phyloP scores from a whole-genome alignment of 768 basidiomycete species.

The Inosperma sp. region DNA sequence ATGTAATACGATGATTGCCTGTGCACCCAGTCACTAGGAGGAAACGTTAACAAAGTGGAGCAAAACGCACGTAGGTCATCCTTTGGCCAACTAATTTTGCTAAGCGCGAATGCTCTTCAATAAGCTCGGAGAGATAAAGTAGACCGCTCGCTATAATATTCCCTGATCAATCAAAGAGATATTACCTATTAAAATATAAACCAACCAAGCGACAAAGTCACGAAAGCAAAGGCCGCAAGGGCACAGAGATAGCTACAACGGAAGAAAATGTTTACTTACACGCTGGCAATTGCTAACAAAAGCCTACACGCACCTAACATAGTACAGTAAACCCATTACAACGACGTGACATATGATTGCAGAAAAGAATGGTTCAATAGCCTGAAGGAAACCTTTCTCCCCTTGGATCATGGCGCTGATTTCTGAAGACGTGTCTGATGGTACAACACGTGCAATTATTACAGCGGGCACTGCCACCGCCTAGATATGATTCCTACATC shows the following conservation, averaged over 20 bases:
- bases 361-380: too few species aligned
- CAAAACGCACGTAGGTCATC: conserved; percentile 76
- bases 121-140: conserved; percentile 89
- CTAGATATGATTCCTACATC: too few species aligned
- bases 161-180: conserved; percentile 5
- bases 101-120: conserved; percentile 84
- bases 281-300: not conserved
- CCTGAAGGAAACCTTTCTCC: too few species aligned
- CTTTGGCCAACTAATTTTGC: conserved; percentile 83
- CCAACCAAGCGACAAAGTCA: conserved; percentile 87
- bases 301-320: conserved; percentile 48
- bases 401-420: too few species aligned
- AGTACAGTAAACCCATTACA: conserved; percentile 56
- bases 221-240: conserved; percentile 76
- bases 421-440: too few species aligned
- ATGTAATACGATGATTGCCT: conserved; percentile 81
- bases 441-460: too few species aligned
- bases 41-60: not conserved
- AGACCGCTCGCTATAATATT: conserved; percentile 75
- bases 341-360: too few species aligned
- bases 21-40: conserved; percentile 4
- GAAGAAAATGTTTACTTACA: conserved; percentile 7
- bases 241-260: conserved; percentile 69
- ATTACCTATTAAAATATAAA: conserved; percentile 9
- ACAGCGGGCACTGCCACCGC: too few species aligned